A percentile compares a stretch with the other conserved stretches of the same genome.
phyloP scores from a whole-genome alignment of 768 basidiomycete genomes.

The Paxillus involutus region DNA sequence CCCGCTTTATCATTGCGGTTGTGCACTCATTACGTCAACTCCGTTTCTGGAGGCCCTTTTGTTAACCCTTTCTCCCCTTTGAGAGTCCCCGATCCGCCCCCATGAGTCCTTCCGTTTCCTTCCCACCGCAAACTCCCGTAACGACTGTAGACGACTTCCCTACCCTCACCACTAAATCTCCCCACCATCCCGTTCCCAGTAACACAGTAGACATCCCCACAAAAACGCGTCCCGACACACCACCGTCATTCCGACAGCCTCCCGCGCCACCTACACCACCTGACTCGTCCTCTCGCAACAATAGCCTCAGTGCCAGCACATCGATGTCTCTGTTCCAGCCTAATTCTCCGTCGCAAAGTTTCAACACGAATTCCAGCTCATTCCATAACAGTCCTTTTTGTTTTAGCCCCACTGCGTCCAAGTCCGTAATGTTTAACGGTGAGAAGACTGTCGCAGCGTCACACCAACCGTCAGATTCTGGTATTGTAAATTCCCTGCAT shows the following conservation, averaged over 20 bases:
- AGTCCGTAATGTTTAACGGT: constrained; percentile 4
- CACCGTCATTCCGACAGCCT: constrained; percentile 13
- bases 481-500: constrained; percentile 10
- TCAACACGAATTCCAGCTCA: constrained; percentile 10
- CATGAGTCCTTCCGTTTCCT: constrained; percentile 26
- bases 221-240: constrained; percentile 5
- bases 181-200: not conserved
- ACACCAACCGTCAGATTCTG: constrained; percentile 11
- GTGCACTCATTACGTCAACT: constrained; percentile 23
- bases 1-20: constrained; percentile 7
- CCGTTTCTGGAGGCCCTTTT: constrained; percentile 11
- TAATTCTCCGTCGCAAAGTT: constrained; percentile 18
- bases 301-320: constrained; percentile 10
- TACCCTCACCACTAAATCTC: constrained; percentile 8
- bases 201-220: constrained; percentile 6
- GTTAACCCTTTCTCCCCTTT: constrained; percentile 10
- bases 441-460: constrained; percentile 8
- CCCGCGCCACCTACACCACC: constrained; percentile 21
- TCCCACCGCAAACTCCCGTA: constrained; percentile 24
- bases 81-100: constrained; percentile 24
- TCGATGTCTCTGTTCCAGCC: constrained; percentile 21
- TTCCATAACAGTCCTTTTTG: constrained; percentile 17
- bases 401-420: constrained; percentile 13
- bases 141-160: constrained; percentile 14
- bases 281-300: constrained; percentile 7